Percentiles rank a stretch among this genome's conserved stretches.
These are phyloP conservation scores for Penicillium dipodomyicola DNA, from an alignment of 495 filamentous ascomycete genomes.

Conservation along the genomic window DNA sequence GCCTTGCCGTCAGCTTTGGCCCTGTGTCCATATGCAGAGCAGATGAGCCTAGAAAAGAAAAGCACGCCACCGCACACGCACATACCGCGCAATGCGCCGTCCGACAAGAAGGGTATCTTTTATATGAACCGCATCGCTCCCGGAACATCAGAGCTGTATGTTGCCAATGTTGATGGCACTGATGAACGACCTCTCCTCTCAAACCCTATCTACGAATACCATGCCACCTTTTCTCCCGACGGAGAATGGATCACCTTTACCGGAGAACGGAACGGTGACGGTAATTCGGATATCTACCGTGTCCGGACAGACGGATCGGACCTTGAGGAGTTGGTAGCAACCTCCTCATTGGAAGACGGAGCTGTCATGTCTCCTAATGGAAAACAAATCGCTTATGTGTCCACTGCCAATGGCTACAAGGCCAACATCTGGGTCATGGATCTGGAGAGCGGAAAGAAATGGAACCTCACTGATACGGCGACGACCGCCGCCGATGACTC, in stretches of 20 bases:
- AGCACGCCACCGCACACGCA: not conserved
- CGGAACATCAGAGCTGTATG: constrained; percentile 30
- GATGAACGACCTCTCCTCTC: constrained; percentile 31
- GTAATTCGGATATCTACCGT: constrained; percentile 33
- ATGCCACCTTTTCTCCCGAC: constrained; percentile 34
- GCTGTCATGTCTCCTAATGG: constrained; percentile 31
- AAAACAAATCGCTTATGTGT: constrained; percentile 26
- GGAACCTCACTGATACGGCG: constrained; percentile 29
- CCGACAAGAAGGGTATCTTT: not conserved
- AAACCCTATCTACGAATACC: constrained; percentile 36
- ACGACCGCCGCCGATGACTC: constrained; percentile 8
- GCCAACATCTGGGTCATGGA: constrained; percentile 33
- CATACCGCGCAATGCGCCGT: not conserved
- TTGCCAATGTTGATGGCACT: constrained; percentile 33
- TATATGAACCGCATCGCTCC: constrained; percentile 40
- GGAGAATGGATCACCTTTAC: constrained; percentile 35
- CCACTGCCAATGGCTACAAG: constrained; percentile 24
- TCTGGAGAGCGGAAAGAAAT: constrained; percentile 20
- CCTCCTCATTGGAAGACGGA: constrained; percentile 25
- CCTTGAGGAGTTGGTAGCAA: constrained; percentile 21
- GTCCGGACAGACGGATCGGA: constrained; percentile 26
- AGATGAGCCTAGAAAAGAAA: constrained; percentile 8
- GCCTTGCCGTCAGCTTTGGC: constrained; percentile 2
- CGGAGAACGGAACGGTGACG: constrained; percentile 30
- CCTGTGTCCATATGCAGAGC: constrained; percentile 13